These are phyloP conservation scores for Prunus davidiana DNA, from an alignment of 306 rosid species.

Conservation along the genomic window DNA sequence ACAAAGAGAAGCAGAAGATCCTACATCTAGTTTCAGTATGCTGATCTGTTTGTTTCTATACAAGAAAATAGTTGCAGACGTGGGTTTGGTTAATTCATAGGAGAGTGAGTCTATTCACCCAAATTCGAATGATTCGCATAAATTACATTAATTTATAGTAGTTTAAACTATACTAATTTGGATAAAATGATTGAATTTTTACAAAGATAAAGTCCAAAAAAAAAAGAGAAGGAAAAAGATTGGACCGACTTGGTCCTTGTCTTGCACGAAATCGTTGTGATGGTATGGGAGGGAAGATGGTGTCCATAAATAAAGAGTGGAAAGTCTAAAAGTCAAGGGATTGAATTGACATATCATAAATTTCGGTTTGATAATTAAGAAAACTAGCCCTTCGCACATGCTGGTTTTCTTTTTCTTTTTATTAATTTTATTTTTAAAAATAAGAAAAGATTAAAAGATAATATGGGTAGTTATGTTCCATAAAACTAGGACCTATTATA, in stretches of 20 bases:
- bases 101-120: too few relatives aligned
- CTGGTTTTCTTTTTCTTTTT: too few relatives aligned
- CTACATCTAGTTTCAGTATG: not conserved
- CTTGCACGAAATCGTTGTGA: not conserved
- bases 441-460: too few relatives aligned
- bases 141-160: too few relatives aligned
- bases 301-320: not conserved
- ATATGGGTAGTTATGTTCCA: too few relatives aligned
- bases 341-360: not conserved
- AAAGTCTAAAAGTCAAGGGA: not conserved
- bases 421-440: too few relatives aligned
- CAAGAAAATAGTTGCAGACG: too few relatives aligned
- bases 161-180: too few relatives aligned
- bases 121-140: too few relatives aligned
- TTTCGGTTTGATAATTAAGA: not conserved
- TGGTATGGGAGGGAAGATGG: not conserved
- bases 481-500: too few relatives aligned
- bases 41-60: not conserved
- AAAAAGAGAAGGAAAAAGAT: not conserved
- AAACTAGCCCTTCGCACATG: too few relatives aligned
- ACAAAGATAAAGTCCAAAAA: not conserved
- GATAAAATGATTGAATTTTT: not conserved
- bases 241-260: not conserved
- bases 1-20: not conserved
- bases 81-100: too few relatives aligned